Evolutionary conservation across 495 filamentous ascomycete genomes (phyloP).

Genomic region (Sordaria brevicollis): DNA sequence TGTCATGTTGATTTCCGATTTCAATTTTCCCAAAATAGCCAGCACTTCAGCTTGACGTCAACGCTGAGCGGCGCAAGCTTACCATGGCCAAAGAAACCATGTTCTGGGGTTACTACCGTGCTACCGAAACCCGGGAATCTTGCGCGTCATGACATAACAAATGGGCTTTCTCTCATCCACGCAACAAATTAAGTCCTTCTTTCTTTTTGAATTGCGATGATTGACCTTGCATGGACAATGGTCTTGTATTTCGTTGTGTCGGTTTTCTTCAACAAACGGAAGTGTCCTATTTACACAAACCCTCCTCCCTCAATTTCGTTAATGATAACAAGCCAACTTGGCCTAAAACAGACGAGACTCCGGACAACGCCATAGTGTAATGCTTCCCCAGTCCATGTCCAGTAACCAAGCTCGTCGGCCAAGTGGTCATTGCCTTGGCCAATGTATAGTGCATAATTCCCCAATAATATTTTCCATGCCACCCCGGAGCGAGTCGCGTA

Average conservation of each 20-base stretch:
- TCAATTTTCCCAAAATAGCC: neutral
- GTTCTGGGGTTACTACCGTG: neutral
- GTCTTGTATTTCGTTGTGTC: neutral
- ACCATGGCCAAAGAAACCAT: neutral
- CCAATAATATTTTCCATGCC: neutral
- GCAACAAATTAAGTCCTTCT: neutral
- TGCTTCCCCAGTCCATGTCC: constrained; percentile 1
- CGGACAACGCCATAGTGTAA: constrained; percentile 3
- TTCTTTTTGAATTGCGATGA: neutral
- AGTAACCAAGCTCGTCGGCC: neutral
- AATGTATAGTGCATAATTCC: neutral
- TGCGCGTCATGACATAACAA: neutral
- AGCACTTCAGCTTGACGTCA: neutral
- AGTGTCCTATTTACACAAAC: neutral
- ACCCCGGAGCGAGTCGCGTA: neutral
- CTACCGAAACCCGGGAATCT: neutral
- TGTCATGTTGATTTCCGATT: neutral
- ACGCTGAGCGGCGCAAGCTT: neutral
- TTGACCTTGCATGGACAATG: neutral
- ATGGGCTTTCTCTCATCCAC: neutral
- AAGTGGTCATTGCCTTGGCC: neutral
- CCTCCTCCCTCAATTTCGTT: neutral
- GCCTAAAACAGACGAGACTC: neutral
- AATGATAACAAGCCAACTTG: neutral
- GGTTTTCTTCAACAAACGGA: neutral